phyloP scores from a whole-genome alignment of 305 asterid genomes.

The Solanum hybrid region DNA sequence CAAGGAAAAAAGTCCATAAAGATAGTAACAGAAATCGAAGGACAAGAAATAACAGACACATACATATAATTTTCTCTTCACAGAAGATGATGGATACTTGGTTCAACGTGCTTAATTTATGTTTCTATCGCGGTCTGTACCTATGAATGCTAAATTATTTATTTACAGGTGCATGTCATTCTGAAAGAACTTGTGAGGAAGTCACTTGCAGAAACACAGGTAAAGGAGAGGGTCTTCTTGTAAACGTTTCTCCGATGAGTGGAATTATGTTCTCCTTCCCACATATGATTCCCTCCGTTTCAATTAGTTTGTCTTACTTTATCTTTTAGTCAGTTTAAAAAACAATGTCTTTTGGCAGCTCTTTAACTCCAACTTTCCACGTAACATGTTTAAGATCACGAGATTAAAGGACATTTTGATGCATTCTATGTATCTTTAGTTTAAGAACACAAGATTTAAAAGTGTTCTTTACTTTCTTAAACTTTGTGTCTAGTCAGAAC shows the following conservation, averaged over 20 bases:
- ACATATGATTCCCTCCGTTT: not conserved
- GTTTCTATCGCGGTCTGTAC: not conserved
- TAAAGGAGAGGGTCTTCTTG: conserved; percentile 4
- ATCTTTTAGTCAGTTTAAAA: too few species aligned
- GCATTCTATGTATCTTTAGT: not conserved
- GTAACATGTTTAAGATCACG: not conserved
- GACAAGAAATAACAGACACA: not conserved
- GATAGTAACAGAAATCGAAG: not conserved
- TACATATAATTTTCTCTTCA: not conserved
- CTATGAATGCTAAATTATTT: not conserved
- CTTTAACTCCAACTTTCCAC: not conserved
- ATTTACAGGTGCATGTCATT: conserved; percentile 70
- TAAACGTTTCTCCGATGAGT: not conserved
- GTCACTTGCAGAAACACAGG: conserved; percentile 83
- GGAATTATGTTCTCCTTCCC: not conserved
- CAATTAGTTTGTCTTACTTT: not conserved
- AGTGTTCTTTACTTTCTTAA: not conserved
- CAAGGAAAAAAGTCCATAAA: not conserved
- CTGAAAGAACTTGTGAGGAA: conserved; percentile 92
- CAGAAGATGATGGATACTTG: not conserved
- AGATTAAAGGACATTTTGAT: not conserved
- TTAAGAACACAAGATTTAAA: not conserved
- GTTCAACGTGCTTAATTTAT: not conserved
- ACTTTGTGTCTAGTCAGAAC: not conserved
- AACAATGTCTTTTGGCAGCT: too few species aligned